Evolutionary conservation across 345 rosid genomes (phyloP), one percentile per base, ranked within the genome.

Genomic region (Psidium guajava): DNA sequence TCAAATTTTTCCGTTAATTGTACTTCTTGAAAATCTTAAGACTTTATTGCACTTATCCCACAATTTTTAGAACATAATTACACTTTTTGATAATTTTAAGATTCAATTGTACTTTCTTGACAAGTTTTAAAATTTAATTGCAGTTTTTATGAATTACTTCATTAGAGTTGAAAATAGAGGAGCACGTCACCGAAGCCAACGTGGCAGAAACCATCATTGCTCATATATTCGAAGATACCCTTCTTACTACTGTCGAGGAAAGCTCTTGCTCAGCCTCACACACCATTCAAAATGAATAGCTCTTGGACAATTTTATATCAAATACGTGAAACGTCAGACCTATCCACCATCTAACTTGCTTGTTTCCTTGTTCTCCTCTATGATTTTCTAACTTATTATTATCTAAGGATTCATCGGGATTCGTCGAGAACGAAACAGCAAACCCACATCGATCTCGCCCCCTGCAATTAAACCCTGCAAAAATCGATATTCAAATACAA

Each of bases 401-500:
- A 47, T 49, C 2, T 49, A 10, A 49, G 51, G 51, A 49, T 49
- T 49, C 51, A 49, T 11, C 9, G 9, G 51, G 51, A 49, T 49
- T 49, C 13, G 36, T 36, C 3, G 36, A 36, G 36, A 36, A 36
- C 36, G 36, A 36, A 36, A 2, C 2, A 36, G 36, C 36, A 36
- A 36, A 36, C 36, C 36, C 2, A 36, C 36, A 36, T 36, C 36
- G 36, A 36, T 36, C 36, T 93, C 12, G 98, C 94, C 64, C 3
- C 93, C 94, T 56, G 96, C 98, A 81, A 96, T 85, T 85, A 97
- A 88, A 54, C 90, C 92, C 86, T 90, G 96, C 91, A 97, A 88
- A 83, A 96, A 96, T 96, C 96, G 0, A 96, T 93, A 81, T 93
- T 97, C 82, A 97, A 83, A 87, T 91, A 95, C 83, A 96, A 49